phyloP scores from a whole-genome alignment of 176 grass and related monocot genomes.

The Bonia amplexicaulis region DNA sequence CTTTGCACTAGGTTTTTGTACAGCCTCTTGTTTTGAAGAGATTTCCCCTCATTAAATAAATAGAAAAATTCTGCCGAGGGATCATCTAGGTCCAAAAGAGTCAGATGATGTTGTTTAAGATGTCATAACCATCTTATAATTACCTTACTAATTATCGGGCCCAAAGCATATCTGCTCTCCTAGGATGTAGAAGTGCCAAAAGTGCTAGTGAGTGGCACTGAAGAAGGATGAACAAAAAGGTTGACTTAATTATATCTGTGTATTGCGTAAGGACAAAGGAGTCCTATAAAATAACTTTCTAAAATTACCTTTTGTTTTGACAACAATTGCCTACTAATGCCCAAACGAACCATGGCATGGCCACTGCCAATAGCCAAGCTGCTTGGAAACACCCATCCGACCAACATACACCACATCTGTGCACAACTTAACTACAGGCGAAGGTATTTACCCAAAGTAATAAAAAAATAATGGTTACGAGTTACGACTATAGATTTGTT shows the following conservation, averaged over 20 bases:
- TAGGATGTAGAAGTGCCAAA: not conserved
- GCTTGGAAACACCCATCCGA: not conserved
- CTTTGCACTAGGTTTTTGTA: not conserved
- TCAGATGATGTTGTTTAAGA: not conserved
- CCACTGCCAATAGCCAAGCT: not conserved
- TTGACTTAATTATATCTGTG: not conserved
- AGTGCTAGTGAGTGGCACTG: not conserved
- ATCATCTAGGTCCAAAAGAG: not conserved
- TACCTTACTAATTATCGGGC: too few relatives aligned
- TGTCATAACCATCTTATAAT: not conserved
- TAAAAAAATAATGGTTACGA: not conserved
- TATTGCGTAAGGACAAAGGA: not conserved
- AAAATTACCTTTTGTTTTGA: not conserved
- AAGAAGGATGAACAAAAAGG: not conserved
- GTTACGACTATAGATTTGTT: not conserved
- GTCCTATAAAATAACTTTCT: not conserved
- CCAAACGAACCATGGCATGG: not conserved
- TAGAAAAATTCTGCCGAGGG: not conserved
- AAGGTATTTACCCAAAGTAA: not conserved
- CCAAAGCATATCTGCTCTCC: not conserved
- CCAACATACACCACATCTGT: not conserved
- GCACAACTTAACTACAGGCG: not conserved
- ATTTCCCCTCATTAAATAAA: not conserved
- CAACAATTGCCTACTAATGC: not conserved
- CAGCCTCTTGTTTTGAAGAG: not conserved